These are phyloP conservation scores for Carpinus viminea DNA, from an alignment of 306 rosid genomes.

Conservation along the genomic window DNA sequence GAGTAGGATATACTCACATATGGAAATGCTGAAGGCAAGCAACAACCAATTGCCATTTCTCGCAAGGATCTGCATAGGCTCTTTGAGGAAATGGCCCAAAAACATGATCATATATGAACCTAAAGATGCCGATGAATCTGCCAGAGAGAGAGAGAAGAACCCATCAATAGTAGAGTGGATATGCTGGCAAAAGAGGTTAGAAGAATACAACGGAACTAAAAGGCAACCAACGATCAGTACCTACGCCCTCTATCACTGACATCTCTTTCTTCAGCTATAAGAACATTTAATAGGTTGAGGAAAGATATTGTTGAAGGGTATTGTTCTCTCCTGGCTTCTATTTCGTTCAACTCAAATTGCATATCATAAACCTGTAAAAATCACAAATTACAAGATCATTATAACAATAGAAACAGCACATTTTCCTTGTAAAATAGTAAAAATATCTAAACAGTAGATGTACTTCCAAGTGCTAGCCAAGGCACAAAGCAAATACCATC, in stretches of 20 bases:
- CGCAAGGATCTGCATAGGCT: constrained; percentile 84
- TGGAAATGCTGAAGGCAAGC: constrained; percentile 91
- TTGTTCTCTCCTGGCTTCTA: constrained; percentile 94
- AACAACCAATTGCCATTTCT: constrained; percentile 92
- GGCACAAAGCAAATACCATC: neutral
- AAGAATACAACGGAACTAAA: constrained; percentile 17
- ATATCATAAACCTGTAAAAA: constrained; percentile 88
- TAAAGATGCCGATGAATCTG: constrained; percentile 96
- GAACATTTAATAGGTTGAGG: constrained; percentile 86
- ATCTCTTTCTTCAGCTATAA: constrained; percentile 92
- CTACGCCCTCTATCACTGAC: constrained; percentile 88
- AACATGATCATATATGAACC: constrained; percentile 92
- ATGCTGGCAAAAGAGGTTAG: constrained; percentile 13
- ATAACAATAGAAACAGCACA: constrained; percentile 6
- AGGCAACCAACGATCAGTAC: constrained; percentile 40
- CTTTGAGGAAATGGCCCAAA: constrained; percentile 98
- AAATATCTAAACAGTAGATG: neutral
- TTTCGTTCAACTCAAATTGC: constrained; percentile 93
- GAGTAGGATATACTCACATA: constrained; percentile 59
- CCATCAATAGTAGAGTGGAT: constrained; percentile 13
- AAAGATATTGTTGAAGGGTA: constrained; percentile 95
- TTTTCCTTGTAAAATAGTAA: constrained; percentile 4
- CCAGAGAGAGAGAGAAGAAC: constrained; percentile 16
- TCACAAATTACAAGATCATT: constrained; percentile 21
- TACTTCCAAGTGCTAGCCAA: neutral